phyloP scores from a whole-genome alignment of 2,329 filamentous ascomycete species.

The Claviceps sp. region DNA sequence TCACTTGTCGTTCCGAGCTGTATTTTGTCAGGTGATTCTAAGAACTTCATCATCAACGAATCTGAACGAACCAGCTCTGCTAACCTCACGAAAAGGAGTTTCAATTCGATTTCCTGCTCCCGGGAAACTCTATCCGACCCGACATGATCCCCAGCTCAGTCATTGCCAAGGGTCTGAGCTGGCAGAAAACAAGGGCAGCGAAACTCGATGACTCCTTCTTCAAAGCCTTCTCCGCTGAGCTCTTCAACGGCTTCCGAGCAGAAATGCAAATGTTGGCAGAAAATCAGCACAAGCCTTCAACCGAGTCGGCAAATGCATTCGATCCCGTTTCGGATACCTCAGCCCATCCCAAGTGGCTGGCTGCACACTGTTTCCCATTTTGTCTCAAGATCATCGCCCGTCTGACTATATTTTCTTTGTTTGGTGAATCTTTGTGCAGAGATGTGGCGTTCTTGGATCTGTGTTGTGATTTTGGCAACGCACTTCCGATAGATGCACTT shows the following conservation, averaged over 20 bases:
- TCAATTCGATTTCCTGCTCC: conserved; percentile 5
- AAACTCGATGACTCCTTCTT: conserved; percentile 7
- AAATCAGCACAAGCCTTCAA: neutral
- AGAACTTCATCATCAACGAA: no score
- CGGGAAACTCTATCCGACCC: neutral
- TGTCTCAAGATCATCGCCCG: conserved; percentile 7
- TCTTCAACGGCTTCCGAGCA: conserved; percentile 5
- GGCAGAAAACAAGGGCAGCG: conserved; percentile 7
- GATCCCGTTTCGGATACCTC: no score
- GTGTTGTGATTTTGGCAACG: conserved; percentile 6
- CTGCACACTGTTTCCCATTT: conserved; percentile 7
- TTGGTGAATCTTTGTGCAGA: conserved; percentile 7
- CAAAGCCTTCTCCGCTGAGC: conserved; percentile 6
- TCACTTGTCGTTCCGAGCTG: conserved; percentile 7
- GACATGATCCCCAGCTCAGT: conserved; percentile 6
- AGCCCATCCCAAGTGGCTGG: neutral
- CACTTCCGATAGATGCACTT: conserved; percentile 6
- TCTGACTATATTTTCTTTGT: conserved; percentile 7
- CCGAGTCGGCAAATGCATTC: no score
- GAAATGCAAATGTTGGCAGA: neutral
- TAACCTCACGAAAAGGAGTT: conserved; percentile 4
- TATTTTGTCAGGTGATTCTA: neutral
- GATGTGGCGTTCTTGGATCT: conserved; percentile 5
- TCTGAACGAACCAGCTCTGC: no score
- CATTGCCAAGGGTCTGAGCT: conserved; percentile 8